Conservation (phyloP, 2,329 filamentous ascomycete genomes). For the Stachybotrys echinatus region DNA sequence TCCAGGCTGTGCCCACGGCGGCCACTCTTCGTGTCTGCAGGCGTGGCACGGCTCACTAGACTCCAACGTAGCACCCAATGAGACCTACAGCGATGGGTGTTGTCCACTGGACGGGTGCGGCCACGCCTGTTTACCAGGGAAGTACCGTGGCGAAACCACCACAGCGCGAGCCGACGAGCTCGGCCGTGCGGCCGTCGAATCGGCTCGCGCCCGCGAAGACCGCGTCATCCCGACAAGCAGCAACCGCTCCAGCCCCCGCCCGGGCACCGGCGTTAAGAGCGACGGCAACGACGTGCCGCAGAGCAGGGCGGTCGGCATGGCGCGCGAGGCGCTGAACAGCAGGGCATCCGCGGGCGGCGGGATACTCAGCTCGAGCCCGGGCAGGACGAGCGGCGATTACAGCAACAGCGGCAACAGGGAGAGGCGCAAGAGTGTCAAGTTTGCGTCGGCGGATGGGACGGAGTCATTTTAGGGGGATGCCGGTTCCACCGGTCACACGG, state of each 20-base stretch:
- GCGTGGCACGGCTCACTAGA: conserved; percentile 47
- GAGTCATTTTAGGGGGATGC: neutral
- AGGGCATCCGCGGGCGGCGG: conserved; percentile 17
- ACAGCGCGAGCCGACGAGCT: conserved; percentile 46
- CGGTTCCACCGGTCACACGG: neutral
- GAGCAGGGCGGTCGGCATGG: conserved; percentile 56
- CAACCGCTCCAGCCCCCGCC: conserved; percentile 21
- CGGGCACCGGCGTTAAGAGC: conserved; percentile 26
- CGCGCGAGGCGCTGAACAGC: conserved; percentile 45
- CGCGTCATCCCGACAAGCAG: conserved; percentile 11
- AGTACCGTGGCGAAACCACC: conserved; percentile 44
- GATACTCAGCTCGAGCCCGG: conserved; percentile 47
- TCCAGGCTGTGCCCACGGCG: conserved; percentile 56
- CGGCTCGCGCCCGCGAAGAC: conserved; percentile 18
- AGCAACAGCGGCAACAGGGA: conserved; percentile 35
- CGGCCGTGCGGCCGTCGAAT: conserved; percentile 40
- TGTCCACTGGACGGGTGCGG: conserved; percentile 62
- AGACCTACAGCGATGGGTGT: conserved; percentile 45
- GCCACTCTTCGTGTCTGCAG: conserved; percentile 54
- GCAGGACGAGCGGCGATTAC: conserved; percentile 17
- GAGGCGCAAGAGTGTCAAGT: conserved; percentile 60
- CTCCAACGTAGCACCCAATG: conserved; percentile 12
- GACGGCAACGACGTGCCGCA: conserved; percentile 51
- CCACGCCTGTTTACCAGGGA: conserved; percentile 56
- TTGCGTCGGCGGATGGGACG: conserved; percentile 36